A percentile compares a stretch with the other conserved stretches of the same genome.
Conservation (phyloP, 768 basidiomycete species). For the Hortiboletus campestris region DNA sequence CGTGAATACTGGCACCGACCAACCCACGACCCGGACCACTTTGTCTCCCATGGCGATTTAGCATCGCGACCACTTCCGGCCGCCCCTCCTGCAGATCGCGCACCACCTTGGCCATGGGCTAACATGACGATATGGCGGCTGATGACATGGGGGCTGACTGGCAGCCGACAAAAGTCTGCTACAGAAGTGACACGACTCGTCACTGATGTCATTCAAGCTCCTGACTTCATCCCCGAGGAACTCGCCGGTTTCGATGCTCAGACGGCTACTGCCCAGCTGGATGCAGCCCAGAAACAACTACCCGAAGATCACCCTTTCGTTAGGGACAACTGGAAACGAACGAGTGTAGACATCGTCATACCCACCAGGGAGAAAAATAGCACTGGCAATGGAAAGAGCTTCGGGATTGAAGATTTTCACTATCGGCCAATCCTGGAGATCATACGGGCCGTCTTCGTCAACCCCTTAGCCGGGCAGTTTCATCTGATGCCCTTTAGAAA, state of each 20-base stretch:
- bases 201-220: neutral
- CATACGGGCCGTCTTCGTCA: neutral
- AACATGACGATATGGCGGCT: slow-evolving; percentile 11
- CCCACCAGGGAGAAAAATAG: neutral
- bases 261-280: neutral
- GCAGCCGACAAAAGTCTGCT: slow-evolving; percentile 2
- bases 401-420: neutral
- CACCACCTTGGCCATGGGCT: slow-evolving; percentile 14
- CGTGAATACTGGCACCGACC: neutral
- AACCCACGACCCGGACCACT: neutral
- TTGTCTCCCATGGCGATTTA: neutral
- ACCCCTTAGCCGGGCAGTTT: neutral
- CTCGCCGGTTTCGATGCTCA: neutral
- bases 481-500: too few species aligned
- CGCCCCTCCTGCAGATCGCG: neutral
- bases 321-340: neutral
- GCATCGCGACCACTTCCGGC: neutral
- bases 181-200: neutral
- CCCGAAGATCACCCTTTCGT: neutral
- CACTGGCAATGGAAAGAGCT: neutral
- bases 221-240: too few species aligned
- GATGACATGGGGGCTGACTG: slow-evolving; percentile 6
- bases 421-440: neutral
- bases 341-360: neutral
- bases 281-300: neutral